A percentile compares a stretch with the other conserved stretches of the same genome.
Conservation (phyloP, 1,284 basidiomycete genomes). For the Malassezia globosa region DNA sequence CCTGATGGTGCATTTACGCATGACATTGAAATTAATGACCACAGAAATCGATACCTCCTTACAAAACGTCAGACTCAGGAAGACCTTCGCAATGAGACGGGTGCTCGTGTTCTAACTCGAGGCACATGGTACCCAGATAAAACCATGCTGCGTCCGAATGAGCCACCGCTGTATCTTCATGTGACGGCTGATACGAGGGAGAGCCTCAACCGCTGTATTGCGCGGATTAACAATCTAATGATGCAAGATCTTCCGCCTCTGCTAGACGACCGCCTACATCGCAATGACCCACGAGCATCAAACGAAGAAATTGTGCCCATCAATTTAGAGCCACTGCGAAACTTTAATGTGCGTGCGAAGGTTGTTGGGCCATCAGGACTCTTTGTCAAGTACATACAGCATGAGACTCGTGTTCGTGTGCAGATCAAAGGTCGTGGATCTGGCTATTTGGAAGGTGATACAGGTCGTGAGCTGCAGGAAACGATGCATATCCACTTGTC, state of each 20-base stretch:
- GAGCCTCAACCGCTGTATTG: slow-evolving; percentile 63
- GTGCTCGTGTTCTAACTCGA: slow-evolving; percentile 38
- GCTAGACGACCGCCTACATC: slow-evolving; percentile 35
- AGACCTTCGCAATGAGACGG: slow-evolving; percentile 56
- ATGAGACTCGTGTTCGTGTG: slow-evolving; percentile 89
- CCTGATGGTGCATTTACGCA: slow-evolving; percentile 74
- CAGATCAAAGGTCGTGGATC: slow-evolving; percentile 94
- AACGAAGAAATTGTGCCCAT: slow-evolving; percentile 53
- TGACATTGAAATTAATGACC: slow-evolving; percentile 95
- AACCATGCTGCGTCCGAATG: slow-evolving; percentile 28
- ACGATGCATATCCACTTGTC: slow-evolving; percentile 59
- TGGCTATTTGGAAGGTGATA: slow-evolving; percentile 89
- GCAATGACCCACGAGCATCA: slow-evolving; percentile 7
- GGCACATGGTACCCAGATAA: slow-evolving; percentile 64
- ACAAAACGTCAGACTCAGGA: slow-evolving; percentile 87
- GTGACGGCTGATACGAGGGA: slow-evolving; percentile 73
- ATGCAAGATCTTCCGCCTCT: slow-evolving; percentile 56
- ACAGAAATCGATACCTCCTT: slow-evolving; percentile 85
- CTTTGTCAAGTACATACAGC: slow-evolving; percentile 97
- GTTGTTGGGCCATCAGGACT: slow-evolving; percentile 80
- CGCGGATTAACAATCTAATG: slow-evolving; percentile 74
- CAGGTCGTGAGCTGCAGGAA: slow-evolving; percentile 76
- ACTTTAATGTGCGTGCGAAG: slow-evolving; percentile 95
- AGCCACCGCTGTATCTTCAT: slow-evolving; percentile 73
- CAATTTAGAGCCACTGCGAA: slow-evolving; percentile 74